These are phyloP conservation scores for Plasmodium blacklocki DNA, from an alignment of 169 alveolate genomes.

Conservation along the genomic window DNA sequence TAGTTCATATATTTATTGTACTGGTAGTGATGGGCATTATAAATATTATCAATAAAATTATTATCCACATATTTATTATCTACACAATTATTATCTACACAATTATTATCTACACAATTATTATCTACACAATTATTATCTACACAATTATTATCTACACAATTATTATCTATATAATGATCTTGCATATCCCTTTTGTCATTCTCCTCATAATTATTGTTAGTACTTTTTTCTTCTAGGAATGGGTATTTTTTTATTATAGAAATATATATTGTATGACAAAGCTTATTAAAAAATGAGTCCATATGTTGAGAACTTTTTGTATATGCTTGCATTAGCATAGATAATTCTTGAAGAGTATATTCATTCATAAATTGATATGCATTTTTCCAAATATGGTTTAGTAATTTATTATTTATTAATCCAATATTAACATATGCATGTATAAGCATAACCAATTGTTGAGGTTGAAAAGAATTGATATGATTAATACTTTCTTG, in stretches of 20 bases:
- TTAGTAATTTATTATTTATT: slow-evolving; percentile 27
- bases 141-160: no score
- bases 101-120: no score
- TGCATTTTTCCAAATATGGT: slow-evolving; percentile 38
- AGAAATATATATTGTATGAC: slow-evolving; percentile 12
- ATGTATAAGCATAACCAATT: slow-evolving; percentile 68
- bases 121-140: no score
- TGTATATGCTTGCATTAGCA: slow-evolving; percentile 69
- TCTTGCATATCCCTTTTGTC: no score
- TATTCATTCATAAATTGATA: slow-evolving; percentile 27
- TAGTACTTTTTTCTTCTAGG: not conserved
- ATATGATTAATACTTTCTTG: slow-evolving; percentile 27
- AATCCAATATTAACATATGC: slow-evolving; percentile 65
- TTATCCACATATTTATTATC: no score
- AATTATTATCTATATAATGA: no score
- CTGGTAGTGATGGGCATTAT: no score
- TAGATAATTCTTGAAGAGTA: slow-evolving; percentile 57
- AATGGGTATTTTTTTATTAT: slow-evolving; percentile 29
- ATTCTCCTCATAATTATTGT: not conserved
- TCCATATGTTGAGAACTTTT: slow-evolving; percentile 58
- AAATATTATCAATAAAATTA: no score
- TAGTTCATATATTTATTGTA: not conserved
- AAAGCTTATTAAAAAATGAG: slow-evolving; percentile 14
- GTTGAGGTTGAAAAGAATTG: slow-evolving; percentile 57
- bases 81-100: no score